A percentile compares a stretch with the other conserved stretches of the same genome.
These are phyloP conservation scores for Globisporangium acanthophoron DNA, from an alignment of 352 stramenopile species.

Conservation along the genomic window DNA sequence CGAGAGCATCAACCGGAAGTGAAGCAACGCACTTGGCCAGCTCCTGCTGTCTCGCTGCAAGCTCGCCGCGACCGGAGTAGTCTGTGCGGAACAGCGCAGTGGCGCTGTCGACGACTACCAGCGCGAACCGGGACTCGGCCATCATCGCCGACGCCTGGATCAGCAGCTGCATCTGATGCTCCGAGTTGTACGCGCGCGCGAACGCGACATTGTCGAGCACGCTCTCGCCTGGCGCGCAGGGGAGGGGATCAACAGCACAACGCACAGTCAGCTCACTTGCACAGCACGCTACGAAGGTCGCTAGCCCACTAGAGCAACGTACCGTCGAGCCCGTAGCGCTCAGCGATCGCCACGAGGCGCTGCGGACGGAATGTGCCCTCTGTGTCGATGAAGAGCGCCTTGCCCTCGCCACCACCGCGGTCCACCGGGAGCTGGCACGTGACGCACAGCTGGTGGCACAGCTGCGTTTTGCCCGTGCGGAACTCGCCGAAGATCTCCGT, in stretches of 20 bases:
- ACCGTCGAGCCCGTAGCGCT: conserved; percentile 96
- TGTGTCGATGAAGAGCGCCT: conserved; percentile 99
- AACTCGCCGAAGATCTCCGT: conserved; percentile 99
- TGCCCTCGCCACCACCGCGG: conserved; percentile 96
- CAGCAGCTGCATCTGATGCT: conserved; percentile 98
- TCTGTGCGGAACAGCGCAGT: conserved; percentile 98
- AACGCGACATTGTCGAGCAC: conserved; percentile 99
- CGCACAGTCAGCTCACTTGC: neutral
- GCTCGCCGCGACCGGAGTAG: conserved; percentile 97
- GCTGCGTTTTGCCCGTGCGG: conserved; percentile 98
- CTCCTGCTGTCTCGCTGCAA: conserved; percentile 92
- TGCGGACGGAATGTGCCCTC: conserved; percentile 98
- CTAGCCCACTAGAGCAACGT: neutral
- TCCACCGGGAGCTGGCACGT: conserved; percentile 97
- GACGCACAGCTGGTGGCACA: conserved; percentile 99
- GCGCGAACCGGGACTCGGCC: conserved; percentile 93
- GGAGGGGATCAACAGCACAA: too few relatives aligned
- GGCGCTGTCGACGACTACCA: conserved; percentile 97
- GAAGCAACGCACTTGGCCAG: conserved; percentile 74
- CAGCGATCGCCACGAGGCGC: conserved; percentile 95
- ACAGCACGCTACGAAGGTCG: too few relatives aligned
- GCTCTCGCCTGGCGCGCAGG: conserved; percentile 69
- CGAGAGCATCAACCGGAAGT: too few relatives aligned
- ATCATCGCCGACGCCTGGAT: conserved; percentile 98
- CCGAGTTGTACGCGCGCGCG: conserved; percentile 98